Base-by-base conservation (phyloP, 768 basidiomycete species). In the Sarcodon sp. region DNA sequence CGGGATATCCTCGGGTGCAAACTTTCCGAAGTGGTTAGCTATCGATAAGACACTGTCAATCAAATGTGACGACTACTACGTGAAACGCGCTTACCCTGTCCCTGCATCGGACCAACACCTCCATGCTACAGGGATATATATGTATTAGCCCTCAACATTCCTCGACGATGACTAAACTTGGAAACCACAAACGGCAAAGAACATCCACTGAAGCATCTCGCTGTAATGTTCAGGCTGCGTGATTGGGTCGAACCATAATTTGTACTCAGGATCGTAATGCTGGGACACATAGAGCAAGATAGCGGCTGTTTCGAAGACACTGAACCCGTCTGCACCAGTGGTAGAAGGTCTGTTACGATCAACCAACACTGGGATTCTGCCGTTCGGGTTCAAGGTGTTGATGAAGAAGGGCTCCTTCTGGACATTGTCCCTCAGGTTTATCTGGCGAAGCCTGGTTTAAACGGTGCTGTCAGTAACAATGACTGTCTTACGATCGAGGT, bases 31-130 rank as follows among this genome's bases (percentile, higher is more conserved):
- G 66, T 87, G 83, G 58, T 79, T 75, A 9, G 83, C 80, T 77
- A 57, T 47, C 21, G 13, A 5, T n/a, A 15, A n/a, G n/a, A 16
- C 13, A 47, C 7, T 44, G 13, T 33, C 8, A 18, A 16, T 33
- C 11, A 36, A 15, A 13, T 16, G 43, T 8, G 18, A 1, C 33
- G 31, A 48, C 37, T 35, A 44, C 10, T 9, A 18, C 34, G 33
- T 43, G 44, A 52, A 58, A 27, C 21, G 51, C 27, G 47, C 46
- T 13, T 44, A 61, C 64, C 60, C 66, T 87, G 84, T 32, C 86
- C 84, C 68, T 90, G 86, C 85, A 89, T 91, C n/a, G 88, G 87
- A 27, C 86, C 87, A 18, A 87, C 63, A 21, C 83, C 87, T 1
- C 84, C 87, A 58, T 87, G 84, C 80, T 86, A 59, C 3, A 36